These are phyloP conservation scores for Eucalyptus erythrocorys DNA, from an alignment of 345 rosid genomes.

Conservation along the genomic window DNA sequence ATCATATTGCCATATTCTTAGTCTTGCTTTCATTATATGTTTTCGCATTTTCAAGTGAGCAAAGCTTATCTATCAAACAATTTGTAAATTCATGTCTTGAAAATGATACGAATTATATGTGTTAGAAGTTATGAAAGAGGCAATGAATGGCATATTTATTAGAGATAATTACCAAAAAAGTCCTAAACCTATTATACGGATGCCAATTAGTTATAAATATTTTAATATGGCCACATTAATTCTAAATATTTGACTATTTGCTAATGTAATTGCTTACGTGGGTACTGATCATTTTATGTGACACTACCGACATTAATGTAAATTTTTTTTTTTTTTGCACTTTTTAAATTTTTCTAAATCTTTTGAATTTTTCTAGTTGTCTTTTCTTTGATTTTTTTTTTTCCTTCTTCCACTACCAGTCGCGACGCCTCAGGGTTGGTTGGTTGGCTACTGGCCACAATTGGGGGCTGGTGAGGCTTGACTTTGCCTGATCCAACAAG, in stretches of 20 bases:
- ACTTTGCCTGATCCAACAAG: not conserved
- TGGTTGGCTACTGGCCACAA: not conserved
- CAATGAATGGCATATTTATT: not conserved
- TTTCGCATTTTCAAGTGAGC: not conserved
- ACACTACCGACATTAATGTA: too few species aligned
- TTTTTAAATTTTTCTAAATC: too few species aligned
- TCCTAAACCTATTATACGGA: too few species aligned
- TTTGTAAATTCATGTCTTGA: not conserved
- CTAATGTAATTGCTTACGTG: not conserved
- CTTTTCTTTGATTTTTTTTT: too few species aligned
- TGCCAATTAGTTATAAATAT: too few species aligned
- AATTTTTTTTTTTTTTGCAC: too few species aligned
- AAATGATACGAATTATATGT: too few species aligned
- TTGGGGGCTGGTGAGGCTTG: not conserved
- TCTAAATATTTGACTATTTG: not conserved
- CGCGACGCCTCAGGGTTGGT: not conserved
- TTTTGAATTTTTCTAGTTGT: too few species aligned
- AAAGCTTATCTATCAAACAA: too few species aligned
- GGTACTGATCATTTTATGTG: rapidly evolving
- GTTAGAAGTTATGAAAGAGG: not conserved
- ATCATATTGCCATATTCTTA: not conserved
- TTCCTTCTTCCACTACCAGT: not conserved
- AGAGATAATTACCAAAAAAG: not conserved
- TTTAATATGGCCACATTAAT: not conserved
- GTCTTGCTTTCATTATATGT: not conserved